Percentiles rank a stretch among this genome's conserved stretches.
phyloP scores from a whole-genome alignment of 345 rosid genomes.

The Sonneratia caseolaris region DNA sequence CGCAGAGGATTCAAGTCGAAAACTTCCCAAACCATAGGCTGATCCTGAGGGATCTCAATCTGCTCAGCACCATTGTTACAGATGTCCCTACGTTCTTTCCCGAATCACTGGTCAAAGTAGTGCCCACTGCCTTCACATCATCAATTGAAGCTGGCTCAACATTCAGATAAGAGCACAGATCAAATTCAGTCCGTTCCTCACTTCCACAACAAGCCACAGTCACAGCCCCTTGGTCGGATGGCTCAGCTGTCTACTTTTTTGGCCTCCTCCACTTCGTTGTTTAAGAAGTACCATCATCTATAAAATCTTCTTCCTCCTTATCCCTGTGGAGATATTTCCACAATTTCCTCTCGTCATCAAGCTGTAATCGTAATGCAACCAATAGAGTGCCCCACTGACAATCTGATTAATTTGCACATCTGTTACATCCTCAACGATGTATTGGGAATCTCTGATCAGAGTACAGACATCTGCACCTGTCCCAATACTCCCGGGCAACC shows the following conservation, averaged over 20 bases:
- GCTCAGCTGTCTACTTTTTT: slow-evolving; percentile 81
- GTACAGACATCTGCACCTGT: slow-evolving; percentile 99
- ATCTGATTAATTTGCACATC: slow-evolving; percentile 92
- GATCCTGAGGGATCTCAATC: slow-evolving; percentile 26
- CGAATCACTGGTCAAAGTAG: slow-evolving; percentile 20
- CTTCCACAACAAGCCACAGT: slow-evolving; percentile 52
- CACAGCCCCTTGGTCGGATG: slow-evolving; percentile 60
- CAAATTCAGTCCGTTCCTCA: slow-evolving; percentile 54
- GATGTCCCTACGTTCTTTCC: slow-evolving; percentile 41
- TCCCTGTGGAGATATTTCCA: slow-evolving; percentile 96
- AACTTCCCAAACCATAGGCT: slow-evolving; percentile 52
- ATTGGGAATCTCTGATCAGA: slow-evolving; percentile 88
- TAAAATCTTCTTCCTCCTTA: slow-evolving; percentile 98
- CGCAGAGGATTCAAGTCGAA: slow-evolving; percentile 33
- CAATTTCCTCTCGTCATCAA: slow-evolving; percentile 83
- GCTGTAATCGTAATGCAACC: slow-evolving; percentile 91
- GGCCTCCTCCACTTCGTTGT: slow-evolving; percentile 99
- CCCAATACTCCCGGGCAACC: slow-evolving; percentile 97
- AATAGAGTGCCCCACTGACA: slow-evolving; percentile 98
- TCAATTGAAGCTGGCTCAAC: slow-evolving; percentile 37
- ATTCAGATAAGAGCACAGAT: slow-evolving; percentile 59
- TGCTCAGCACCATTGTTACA: slow-evolving; percentile 22
- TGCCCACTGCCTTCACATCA: slow-evolving; percentile 38
- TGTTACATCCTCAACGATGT: slow-evolving; percentile 80
- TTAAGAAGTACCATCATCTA: slow-evolving; percentile 98